Conservation (phyloP, 2,329 filamentous ascomycete species). For the Fusarium stilboides region DNA sequence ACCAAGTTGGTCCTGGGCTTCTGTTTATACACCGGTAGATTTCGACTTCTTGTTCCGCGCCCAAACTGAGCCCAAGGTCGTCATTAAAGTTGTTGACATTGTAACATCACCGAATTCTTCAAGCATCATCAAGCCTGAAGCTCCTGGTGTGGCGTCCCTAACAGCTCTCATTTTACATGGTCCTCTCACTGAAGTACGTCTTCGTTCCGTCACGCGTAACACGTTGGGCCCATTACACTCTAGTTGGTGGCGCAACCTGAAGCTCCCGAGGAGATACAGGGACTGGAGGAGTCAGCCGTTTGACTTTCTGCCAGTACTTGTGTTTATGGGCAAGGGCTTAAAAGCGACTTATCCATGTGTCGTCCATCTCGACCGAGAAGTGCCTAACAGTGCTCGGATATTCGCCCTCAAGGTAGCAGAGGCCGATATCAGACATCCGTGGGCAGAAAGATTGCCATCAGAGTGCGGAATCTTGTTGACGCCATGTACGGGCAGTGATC, state of each 20-base stretch:
- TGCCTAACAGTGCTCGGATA: background rate
- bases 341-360: background rate
- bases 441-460: background rate
- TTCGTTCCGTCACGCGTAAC: background rate
- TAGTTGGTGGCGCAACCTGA: background rate
- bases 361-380: background rate
- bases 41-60: slow-evolving; percentile 10
- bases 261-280: too few species aligned
- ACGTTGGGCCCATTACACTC: slow-evolving; percentile 3
- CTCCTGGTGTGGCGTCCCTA: background rate
- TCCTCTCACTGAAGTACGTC: background rate
- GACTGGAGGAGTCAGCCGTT: background rate
- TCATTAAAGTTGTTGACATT: background rate
- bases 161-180: background rate
- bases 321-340: background rate
- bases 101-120: too few species aligned
- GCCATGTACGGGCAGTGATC: background rate
- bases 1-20: slow-evolving; percentile 20
- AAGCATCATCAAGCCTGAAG: background rate
- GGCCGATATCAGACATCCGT: background rate
- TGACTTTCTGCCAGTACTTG: background rate
- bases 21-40: background rate
- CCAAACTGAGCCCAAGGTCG: background rate
- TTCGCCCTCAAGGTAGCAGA: slow-evolving; percentile 12
- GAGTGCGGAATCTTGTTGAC: background rate